Evolutionary conservation across 768 basidiomycete species (phyloP).

Genomic region (Filobasidium floriforme): DNA sequence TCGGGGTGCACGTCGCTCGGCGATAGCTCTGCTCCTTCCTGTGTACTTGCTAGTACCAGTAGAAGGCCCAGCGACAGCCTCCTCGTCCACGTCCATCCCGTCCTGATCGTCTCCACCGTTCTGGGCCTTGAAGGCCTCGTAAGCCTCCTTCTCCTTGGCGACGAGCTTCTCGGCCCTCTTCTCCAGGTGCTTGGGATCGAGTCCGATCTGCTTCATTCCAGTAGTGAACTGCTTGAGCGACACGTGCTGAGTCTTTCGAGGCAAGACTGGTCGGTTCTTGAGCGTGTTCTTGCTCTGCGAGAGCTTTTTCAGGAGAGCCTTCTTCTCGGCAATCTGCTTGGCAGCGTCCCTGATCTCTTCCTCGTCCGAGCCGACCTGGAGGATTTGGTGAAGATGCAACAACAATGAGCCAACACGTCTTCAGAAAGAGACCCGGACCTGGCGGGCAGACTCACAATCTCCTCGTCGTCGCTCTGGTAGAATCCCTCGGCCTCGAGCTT

Average conservation of each 20-base stretch:
- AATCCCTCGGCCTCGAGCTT: conserved; percentile 87
- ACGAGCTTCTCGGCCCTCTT: conserved; percentile 76
- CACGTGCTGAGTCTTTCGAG: conserved; percentile 58
- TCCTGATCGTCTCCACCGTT: conserved; percentile 44
- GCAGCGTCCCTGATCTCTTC: conserved; percentile 58
- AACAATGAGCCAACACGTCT: too few species aligned
- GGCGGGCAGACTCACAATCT: conserved; percentile 61
- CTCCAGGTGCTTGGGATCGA: conserved; percentile 78
- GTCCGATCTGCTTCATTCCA: conserved; percentile 76
- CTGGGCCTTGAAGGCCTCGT: conserved; percentile 51
- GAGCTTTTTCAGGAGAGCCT: conserved; percentile 55
- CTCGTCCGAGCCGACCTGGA: conserved; percentile 60
- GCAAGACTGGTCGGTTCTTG: conserved; percentile 76
- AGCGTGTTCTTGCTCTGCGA: conserved; percentile 73
- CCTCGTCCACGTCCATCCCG: conserved; percentile 56
- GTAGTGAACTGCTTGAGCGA: conserved; percentile 66
- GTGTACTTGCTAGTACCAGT: background rate
- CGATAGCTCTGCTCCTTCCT: conserved; percentile 28
- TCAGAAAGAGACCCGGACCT: too few species aligned
- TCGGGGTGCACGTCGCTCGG: conserved; percentile 45
- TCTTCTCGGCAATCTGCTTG: conserved; percentile 55
- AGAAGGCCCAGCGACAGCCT: conserved; percentile 27
- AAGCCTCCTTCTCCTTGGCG: conserved; percentile 46
- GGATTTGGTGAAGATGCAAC: too few species aligned
- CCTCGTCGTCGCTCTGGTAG: conserved; percentile 75